Conservation (phyloP, 495 filamentous ascomycete species). For the Rhypophila decipiens region DNA sequence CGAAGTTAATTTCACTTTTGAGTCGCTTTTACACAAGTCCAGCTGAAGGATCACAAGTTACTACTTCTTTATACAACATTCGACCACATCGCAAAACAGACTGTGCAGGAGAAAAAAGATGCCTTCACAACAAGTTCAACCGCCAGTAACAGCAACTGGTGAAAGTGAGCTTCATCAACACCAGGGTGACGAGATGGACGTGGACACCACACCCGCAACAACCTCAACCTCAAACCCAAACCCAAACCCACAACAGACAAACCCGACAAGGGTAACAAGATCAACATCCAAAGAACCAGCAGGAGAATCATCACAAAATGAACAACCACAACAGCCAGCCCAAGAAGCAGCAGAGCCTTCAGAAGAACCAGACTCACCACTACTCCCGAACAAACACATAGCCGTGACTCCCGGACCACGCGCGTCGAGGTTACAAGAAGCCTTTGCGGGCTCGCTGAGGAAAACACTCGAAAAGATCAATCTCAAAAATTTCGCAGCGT, state of each 20-base stretch:
- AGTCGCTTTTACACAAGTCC: no score
- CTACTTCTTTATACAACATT: no score
- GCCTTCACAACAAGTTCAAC: no score
- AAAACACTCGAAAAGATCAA: constrained; percentile 67
- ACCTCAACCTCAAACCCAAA: not conserved
- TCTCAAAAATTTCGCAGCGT: constrained; percentile 73
- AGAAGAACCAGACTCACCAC: constrained; percentile 26
- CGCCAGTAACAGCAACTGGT: no score
- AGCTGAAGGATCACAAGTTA: no score
- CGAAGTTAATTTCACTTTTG: no score
- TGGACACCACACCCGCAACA: not conserved
- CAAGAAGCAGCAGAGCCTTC: not conserved
- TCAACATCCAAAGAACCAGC: constrained; percentile 10
- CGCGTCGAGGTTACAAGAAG: constrained; percentile 60
- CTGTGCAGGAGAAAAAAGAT: no score
- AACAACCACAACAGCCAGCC: constrained; percentile 4
- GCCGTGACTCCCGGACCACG: constrained; percentile 65
- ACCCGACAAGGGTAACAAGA: constrained; percentile 1
- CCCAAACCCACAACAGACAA: no score
- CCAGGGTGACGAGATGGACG: no score
- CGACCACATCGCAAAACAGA: no score
- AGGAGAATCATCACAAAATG: constrained; percentile 1
- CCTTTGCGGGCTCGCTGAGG: constrained; percentile 62
- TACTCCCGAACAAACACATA: constrained; percentile 51
- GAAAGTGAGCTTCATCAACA: no score